Evolutionary conservation across 345 rosid species (phyloP).

Genomic region (Zanthoxylum bungeanum): DNA sequence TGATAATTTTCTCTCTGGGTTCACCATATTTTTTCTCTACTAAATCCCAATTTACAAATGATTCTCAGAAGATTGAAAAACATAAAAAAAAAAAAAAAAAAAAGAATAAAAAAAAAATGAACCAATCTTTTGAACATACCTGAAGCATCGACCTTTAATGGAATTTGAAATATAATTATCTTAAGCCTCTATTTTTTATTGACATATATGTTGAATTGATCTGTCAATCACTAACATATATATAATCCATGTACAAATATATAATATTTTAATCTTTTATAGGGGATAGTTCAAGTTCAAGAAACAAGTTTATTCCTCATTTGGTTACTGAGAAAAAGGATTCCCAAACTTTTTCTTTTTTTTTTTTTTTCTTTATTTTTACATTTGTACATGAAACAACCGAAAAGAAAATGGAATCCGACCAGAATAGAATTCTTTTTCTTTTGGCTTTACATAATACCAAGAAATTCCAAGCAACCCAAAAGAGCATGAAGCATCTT

Average conservation of each 20-base stretch:
- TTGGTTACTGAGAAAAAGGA: slow-evolving; percentile 19
- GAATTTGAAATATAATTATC: no score
- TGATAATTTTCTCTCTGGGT: no score
- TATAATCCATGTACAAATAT: not conserved
- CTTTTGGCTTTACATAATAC: slow-evolving; percentile 28
- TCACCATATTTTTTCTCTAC: no score
- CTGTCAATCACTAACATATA: slow-evolving; percentile 5
- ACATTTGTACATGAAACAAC: slow-evolving; percentile 8
- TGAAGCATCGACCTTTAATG: no score
- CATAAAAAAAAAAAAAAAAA: no score
- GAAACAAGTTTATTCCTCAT: not conserved
- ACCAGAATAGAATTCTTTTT: slow-evolving; percentile 12
- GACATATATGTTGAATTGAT: not conserved
- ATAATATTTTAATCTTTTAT: not conserved
- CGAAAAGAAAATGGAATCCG: slow-evolving; percentile 24
- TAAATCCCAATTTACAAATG: no score
- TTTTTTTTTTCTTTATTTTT: not conserved
- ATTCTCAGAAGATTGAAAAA: no score
- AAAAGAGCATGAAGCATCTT: slow-evolving; percentile 2
- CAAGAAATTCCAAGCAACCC: slow-evolving; percentile 31
- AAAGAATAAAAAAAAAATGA: no score
- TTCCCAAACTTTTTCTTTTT: slow-evolving; percentile 16
- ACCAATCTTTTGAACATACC: no score
- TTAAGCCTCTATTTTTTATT: no score
- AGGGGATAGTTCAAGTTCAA: not conserved